phyloP scores from a whole-genome alignment of 2,329 filamentous ascomycete species.

The Hirsutella rhossiliensis region DNA sequence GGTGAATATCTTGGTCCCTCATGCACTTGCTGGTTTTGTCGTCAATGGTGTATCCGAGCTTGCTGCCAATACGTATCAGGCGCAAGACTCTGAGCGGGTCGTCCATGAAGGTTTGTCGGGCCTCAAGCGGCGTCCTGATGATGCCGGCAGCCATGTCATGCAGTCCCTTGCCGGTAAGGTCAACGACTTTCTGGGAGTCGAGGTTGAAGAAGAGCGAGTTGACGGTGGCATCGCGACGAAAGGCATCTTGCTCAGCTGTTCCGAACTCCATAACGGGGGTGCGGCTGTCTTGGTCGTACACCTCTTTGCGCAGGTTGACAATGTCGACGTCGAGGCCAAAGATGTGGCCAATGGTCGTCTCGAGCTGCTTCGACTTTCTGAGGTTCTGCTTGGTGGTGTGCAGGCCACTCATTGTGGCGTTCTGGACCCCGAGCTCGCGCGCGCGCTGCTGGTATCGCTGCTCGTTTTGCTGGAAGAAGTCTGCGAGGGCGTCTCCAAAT shows the following conservation, averaged over 20 bases:
- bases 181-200: slow-evolving; percentile 66
- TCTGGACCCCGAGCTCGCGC: slow-evolving; percentile 23
- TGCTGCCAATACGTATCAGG: slow-evolving; percentile 80
- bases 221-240: slow-evolving; percentile 82
- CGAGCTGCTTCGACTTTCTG: slow-evolving; percentile 92
- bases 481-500: slow-evolving; percentile 58
- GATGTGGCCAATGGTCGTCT: slow-evolving; percentile 78
- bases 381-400: slow-evolving; percentile 88
- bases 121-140: slow-evolving; percentile 77
- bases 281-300: slow-evolving; percentile 76
- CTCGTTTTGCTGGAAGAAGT: slow-evolving; percentile 53
- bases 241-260: slow-evolving; percentile 78
- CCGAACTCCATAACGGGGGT: slow-evolving; percentile 92
- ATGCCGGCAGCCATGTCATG: slow-evolving; percentile 59
- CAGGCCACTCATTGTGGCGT: slow-evolving; percentile 56
- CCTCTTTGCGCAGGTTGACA: slow-evolving; percentile 88
- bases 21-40: slow-evolving; percentile 57
- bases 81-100: slow-evolving; percentile 81
- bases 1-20: slow-evolving; percentile 64
- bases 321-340: slow-evolving; percentile 85
- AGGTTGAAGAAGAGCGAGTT: slow-evolving; percentile 97
- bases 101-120: slow-evolving; percentile 86
- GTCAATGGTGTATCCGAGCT: slow-evolving; percentile 71
- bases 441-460: slow-evolving; percentile 37
- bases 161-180: slow-evolving; percentile 70